Evolutionary conservation across 768 basidiomycete species (phyloP), one percentile per base, ranked within the genome.

Genomic region (Gautieria morchelliformis): DNA sequence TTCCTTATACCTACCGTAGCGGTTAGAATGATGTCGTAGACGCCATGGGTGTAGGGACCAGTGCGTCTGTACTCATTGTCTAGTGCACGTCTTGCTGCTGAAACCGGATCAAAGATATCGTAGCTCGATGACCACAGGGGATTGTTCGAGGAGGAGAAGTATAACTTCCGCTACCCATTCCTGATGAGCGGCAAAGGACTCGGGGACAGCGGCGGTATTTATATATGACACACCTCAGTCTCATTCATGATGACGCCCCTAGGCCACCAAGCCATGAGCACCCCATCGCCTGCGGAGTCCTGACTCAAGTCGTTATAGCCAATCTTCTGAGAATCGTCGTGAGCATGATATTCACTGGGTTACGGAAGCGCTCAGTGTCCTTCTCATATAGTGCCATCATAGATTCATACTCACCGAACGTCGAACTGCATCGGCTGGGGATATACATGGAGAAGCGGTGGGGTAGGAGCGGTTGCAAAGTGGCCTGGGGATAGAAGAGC

Each of bases 21-120:
- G 12, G 78, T 78, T 60, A 87, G 67, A 33, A 85, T 70, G 46
- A 83, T 78, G 61, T 88, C 85, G 53, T 68, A 69, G 5, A 85
- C 73, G 1, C 85, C 84, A 40, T 71, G 65, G 54, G 86, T 65
- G n/a, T 71, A 70, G 12, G 2, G 22, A 20, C 46, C 46, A 30
- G 19, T 15, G 46, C 22, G 15, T 47, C 22, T 20, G 19, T 47
- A 41, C n/a, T n/a, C 40, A 12, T 47, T 11, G 46, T 47, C 22
- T 14, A 12, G 11, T 14, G n/a, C 46, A 47, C 22, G 19, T 15
- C 20, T 12, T 17, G 66, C 66, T 63, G 77, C 72, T 52, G 69
- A 68, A 45, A 72, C 73, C 57, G 55, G 55, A 47, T 47, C 35
- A 20, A 32, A 56, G 5, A 44, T 56, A 11, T 48, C n/a, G n/a